A percentile compares a stretch with the other conserved stretches of the same genome.
These are phyloP conservation scores for Puya raimondii DNA, from an alignment of 176 grass and related monocot genomes.

Conservation along the genomic window DNA sequence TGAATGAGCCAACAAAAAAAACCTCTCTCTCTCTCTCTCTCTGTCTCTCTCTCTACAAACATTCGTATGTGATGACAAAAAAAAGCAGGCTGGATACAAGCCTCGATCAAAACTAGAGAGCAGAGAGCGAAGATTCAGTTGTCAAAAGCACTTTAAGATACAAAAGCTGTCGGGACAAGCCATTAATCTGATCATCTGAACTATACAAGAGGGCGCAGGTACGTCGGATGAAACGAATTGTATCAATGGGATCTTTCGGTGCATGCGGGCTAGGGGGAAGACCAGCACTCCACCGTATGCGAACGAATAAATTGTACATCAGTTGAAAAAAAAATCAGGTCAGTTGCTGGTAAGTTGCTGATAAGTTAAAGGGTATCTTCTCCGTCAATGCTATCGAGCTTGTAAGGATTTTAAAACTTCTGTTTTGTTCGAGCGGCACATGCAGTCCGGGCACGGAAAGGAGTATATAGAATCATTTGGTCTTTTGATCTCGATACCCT, in stretches of 20 bases:
- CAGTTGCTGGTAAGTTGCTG: constrained; percentile 17
- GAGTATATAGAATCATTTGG: constrained; percentile 84
- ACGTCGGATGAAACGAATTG: constrained; percentile 19
- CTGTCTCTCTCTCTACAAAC: not conserved
- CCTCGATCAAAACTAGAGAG: not conserved
- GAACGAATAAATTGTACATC: constrained; percentile 52
- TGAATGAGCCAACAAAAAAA: not conserved
- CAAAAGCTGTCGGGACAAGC: not conserved
- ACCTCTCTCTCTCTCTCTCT: not conserved
- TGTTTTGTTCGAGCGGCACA: constrained; percentile 67
- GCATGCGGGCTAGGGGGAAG: constrained; percentile 13
- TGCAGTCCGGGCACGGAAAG: constrained; percentile 82
- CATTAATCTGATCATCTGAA: constrained; percentile 5
- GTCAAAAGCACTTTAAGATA: not conserved
- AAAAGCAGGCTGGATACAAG: not conserved
- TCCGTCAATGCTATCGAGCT: constrained; percentile 40
- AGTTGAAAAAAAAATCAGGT: constrained; percentile 26
- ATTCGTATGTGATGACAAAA: not conserved
- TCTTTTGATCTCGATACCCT: constrained; percentile 89
- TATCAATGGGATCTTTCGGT: constrained; percentile 17
- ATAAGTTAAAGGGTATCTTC: not conserved
- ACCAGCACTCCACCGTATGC: constrained; percentile 39
- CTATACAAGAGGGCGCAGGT: constrained; percentile 17
- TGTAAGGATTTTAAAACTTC: constrained; percentile 42
- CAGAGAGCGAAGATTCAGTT: not conserved